Percentiles rank a stretch among this genome's conserved stretches.
phyloP scores from a whole-genome alignment of 768 basidiomycete species.

The Trametes coccinea region DNA sequence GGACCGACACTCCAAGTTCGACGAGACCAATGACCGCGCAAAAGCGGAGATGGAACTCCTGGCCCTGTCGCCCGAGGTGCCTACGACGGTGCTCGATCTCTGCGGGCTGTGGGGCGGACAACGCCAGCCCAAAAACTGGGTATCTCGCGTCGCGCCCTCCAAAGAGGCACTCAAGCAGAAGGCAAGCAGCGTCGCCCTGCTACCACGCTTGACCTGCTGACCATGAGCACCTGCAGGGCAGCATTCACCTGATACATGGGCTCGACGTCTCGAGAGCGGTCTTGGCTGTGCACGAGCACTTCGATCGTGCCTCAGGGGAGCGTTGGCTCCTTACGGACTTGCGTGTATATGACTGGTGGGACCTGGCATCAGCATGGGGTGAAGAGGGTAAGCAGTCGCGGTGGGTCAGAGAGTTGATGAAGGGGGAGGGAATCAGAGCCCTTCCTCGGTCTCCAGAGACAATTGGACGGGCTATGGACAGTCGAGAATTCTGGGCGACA shows the following conservation, averaged over 20 bases:
- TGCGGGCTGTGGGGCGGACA: conserved; percentile 63
- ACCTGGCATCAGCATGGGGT: conserved; percentile 59
- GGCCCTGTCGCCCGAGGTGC: conserved; percentile 36
- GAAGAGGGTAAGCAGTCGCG: conserved; percentile 40
- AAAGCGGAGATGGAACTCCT: conserved; percentile 58
- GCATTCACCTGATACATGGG: conserved; percentile 64
- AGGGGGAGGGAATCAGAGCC: conserved; percentile 47
- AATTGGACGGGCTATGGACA: conserved; percentile 57
- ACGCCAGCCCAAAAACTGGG: conserved; percentile 51
- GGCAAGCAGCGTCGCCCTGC: conserved; percentile 32
- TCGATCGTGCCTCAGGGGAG: conserved; percentile 46
- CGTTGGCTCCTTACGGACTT: conserved; percentile 58
- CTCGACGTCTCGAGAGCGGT: conserved; percentile 59
- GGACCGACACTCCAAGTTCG: conserved; percentile 52
- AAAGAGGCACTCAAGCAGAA: conserved; percentile 54
- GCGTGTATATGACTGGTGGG: conserved; percentile 70
- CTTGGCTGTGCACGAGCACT: conserved; percentile 53
- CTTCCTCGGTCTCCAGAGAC: conserved; percentile 51
- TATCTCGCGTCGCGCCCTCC: conserved; percentile 51
- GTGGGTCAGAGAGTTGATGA: conserved; percentile 64
- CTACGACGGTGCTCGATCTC: conserved; percentile 60
- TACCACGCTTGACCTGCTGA: too few species aligned
- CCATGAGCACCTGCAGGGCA: conserved; percentile 39
- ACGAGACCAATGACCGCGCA: conserved; percentile 43
- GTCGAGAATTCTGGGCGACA: conserved; percentile 59